Percentiles rank a stretch among this genome's conserved stretches.
Conservation (phyloP, 495 filamentous ascomycete genomes). For the Trichoderma reesei region DNA sequence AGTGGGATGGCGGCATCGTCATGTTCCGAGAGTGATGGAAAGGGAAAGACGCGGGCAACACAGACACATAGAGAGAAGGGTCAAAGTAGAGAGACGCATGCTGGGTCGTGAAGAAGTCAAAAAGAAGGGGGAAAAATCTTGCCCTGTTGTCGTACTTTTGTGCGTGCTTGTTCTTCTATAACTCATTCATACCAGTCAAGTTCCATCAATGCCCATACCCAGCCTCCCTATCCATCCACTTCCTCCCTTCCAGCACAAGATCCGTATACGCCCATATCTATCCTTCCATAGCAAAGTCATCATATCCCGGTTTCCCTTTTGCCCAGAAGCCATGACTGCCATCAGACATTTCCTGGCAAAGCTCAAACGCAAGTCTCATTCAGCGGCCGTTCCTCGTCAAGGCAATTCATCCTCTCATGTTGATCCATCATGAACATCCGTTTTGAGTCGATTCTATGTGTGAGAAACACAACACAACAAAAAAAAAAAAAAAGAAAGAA, state of each 20-base stretch:
- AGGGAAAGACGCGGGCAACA: neutral
- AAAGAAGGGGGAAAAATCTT: neutral
- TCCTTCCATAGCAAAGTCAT: too few species aligned
- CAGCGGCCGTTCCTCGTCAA: neutral
- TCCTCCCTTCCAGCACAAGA: too few species aligned
- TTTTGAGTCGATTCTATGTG: neutral
- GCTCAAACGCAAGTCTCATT: neutral
- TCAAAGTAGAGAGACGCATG: too few species aligned
- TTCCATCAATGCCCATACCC: neutral
- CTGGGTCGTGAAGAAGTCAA: neutral
- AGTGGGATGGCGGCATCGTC: constrained; percentile 7
- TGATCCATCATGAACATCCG: neutral
- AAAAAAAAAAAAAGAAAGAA: neutral
- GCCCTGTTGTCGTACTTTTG: too few species aligned
- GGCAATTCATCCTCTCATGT: neutral
- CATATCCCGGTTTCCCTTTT: too few species aligned
- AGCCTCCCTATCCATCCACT: too few species aligned
- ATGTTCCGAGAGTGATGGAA: constrained; percentile 2
- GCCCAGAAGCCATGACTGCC: too few species aligned
- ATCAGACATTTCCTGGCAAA: neutral
- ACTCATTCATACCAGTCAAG: neutral
- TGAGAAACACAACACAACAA: neutral
- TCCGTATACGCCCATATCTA: too few species aligned
- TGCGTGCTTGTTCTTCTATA: neutral
- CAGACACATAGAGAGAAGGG: too few species aligned